Conservation (phyloP, 805 yeast species). For the Barnettozyma botsteinii region DNA sequence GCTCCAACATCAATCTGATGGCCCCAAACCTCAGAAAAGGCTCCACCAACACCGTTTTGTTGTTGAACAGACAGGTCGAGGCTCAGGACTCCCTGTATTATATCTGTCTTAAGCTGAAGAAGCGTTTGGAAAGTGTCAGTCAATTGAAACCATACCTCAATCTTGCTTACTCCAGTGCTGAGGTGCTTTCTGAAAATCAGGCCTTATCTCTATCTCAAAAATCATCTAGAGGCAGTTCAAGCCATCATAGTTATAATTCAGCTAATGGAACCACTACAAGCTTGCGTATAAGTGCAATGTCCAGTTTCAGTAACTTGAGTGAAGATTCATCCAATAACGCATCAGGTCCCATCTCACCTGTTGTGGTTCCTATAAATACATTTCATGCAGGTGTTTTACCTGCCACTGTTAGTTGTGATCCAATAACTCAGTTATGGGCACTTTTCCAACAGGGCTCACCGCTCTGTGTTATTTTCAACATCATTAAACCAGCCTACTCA, state of each 20-base stretch:
- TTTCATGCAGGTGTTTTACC: constrained; percentile 76
- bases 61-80: constrained; percentile 59
- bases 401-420: constrained; percentile 72
- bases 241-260: constrained; percentile 16
- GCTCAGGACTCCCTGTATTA: constrained; percentile 66
- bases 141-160: constrained; percentile 65
- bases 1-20: constrained; percentile 10
- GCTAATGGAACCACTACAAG: constrained; percentile 15
- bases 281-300: constrained; percentile 30
- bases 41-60: constrained; percentile 28
- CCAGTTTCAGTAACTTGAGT: constrained; percentile 28
- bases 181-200: constrained; percentile 66
- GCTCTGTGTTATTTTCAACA: constrained; percentile 76
- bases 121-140: constrained; percentile 50
- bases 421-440: constrained; percentile 86
- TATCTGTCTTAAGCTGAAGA: constrained; percentile 53
- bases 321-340: constrained; percentile 26
- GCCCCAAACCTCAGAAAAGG: constrained; percentile 6
- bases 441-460: constrained; percentile 91
- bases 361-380: constrained; percentile 35
- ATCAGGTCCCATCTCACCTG: constrained; percentile 21
- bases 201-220: constrained; percentile 43
- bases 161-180: constrained; percentile 60
- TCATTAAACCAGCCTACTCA: constrained; percentile 52
- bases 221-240: constrained; percentile 10